These are phyloP conservation scores for Globisporangium emineosum DNA, from an alignment of 352 stramenopile species.

Conservation along the genomic window DNA sequence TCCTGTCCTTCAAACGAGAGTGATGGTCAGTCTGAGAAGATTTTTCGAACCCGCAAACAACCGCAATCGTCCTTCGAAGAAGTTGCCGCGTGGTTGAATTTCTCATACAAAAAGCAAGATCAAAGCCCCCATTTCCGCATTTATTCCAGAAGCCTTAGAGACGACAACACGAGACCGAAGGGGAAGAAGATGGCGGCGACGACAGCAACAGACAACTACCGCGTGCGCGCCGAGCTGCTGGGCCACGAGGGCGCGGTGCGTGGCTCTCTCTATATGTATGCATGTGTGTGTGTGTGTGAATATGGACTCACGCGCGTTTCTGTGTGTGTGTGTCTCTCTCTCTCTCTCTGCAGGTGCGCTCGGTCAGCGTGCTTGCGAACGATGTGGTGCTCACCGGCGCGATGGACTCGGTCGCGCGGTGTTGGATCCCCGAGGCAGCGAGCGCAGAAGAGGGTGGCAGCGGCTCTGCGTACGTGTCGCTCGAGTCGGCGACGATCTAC, in stretches of 20 bases:
- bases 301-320: slow-evolving; percentile 8
- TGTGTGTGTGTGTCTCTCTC: slow-evolving; percentile 6
- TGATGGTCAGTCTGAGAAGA: slow-evolving; percentile 9
- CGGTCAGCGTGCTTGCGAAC: slow-evolving; percentile 45
- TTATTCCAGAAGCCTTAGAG: neutral
- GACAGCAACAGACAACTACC: slow-evolving; percentile 12
- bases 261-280: neutral
- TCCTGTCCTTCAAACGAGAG: neutral
- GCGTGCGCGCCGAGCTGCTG: slow-evolving; percentile 46
- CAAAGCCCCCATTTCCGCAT: neutral
- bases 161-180: neutral
- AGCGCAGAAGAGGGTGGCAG: slow-evolving; percentile 11
- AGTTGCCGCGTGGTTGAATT: neutral
- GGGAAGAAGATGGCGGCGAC: neutral
- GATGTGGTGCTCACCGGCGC: slow-evolving; percentile 63
- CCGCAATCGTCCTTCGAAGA: neutral
- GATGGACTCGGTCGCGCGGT: slow-evolving; percentile 67
- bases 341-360: slow-evolving; percentile 43
- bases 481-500: slow-evolving; percentile 61
- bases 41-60: slow-evolving; percentile 5
- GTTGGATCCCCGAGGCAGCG: slow-evolving; percentile 41
- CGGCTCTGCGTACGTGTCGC: slow-evolving; percentile 26
- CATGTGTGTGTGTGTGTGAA: slow-evolving; percentile 1
- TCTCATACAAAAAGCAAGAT: neutral
- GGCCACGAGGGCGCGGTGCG: slow-evolving; percentile 77